Percentiles rank a stretch among this genome's conserved stretches.
Conservation (phyloP, 2,329 filamentous ascomycete species). For the Paracorniculantispora psalliotae region DNA sequence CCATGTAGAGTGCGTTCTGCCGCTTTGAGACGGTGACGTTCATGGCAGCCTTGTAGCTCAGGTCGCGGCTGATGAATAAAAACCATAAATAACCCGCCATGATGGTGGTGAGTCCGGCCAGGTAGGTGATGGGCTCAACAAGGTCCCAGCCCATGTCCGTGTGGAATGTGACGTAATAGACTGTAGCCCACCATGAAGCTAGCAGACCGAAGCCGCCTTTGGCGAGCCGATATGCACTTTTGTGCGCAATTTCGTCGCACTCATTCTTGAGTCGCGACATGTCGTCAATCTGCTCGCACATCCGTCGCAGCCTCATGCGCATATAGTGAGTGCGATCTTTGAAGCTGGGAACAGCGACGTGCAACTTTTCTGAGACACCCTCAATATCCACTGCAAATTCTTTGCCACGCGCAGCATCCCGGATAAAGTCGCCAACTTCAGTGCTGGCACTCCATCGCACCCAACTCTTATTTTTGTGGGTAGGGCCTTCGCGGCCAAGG, state of each 20-base stretch:
- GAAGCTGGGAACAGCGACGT: conserved; percentile 80
- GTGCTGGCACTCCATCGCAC: conserved; percentile 86
- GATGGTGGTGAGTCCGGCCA: conserved; percentile 78
- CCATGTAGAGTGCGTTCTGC: conserved; percentile 71
- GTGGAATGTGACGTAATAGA: conserved; percentile 67
- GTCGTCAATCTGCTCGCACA: conserved; percentile 61
- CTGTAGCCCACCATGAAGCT: conserved; percentile 72
- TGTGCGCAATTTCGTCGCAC: conserved; percentile 74
- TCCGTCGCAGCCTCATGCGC: conserved; percentile 68
- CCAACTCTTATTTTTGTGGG: conserved; percentile 48
- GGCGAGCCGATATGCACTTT: conserved; percentile 71
- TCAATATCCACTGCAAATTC: conserved; percentile 84
- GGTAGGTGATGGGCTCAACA: conserved; percentile 86
- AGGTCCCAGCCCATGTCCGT: conserved; percentile 85
- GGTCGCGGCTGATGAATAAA: conserved; percentile 83
- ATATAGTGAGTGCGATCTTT: conserved; percentile 87
- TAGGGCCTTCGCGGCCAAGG: conserved; percentile 56
- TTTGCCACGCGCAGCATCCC: conserved; percentile 76
- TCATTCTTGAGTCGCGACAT: conserved; percentile 73
- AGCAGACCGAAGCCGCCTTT: conserved; percentile 73
- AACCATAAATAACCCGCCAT: conserved; percentile 94
- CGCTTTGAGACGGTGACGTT: conserved; percentile 79
- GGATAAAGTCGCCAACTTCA: conserved; percentile 90
- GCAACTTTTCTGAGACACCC: conserved; percentile 59
- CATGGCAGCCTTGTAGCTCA: conserved; percentile 80